These are phyloP conservation scores for Saturnispora serradocipensis DNA, from an alignment of 805 yeast species.

Conservation along the genomic window DNA sequence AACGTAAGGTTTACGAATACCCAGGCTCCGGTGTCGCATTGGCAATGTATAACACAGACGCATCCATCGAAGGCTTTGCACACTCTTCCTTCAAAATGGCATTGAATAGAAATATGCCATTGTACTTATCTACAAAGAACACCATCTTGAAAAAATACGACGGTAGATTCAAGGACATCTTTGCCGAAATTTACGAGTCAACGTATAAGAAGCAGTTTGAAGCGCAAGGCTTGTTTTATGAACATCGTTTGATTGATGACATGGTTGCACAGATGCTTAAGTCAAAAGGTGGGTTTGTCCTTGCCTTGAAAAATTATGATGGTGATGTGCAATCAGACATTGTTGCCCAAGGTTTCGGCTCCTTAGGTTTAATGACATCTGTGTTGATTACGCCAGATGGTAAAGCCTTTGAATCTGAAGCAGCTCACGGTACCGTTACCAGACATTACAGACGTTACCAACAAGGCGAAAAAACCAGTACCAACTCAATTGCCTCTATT, in stretches of 20 bases:
- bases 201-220: slow-evolving; percentile 52
- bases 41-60: slow-evolving; percentile 80
- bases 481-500: slow-evolving; percentile 78
- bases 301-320: slow-evolving; percentile 78
- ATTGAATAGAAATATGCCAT: slow-evolving; percentile 49
- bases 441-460: slow-evolving; percentile 80
- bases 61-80: slow-evolving; percentile 68
- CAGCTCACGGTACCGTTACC: slow-evolving; percentile 84
- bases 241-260: slow-evolving; percentile 77
- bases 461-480: slow-evolving; percentile 74
- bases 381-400: slow-evolving; percentile 80
- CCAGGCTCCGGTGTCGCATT: slow-evolving; percentile 65
- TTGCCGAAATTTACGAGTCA: slow-evolving; percentile 54
- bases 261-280: slow-evolving; percentile 87
- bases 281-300: slow-evolving; percentile 72
- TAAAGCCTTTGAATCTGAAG: slow-evolving; percentile 76
- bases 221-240: slow-evolving; percentile 55
- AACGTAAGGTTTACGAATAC: slow-evolving; percentile 50
- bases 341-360: slow-evolving; percentile 82
- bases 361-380: slow-evolving; percentile 78
- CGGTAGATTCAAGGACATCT: slow-evolving; percentile 75
- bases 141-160: slow-evolving; percentile 76
- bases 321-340: slow-evolving; percentile 83
- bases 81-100: slow-evolving; percentile 75
- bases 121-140: slow-evolving; percentile 67